These are phyloP conservation scores for Sarocladiaceae sp. DNA, from an alignment of 2,329 filamentous ascomycete genomes.

Conservation along the genomic window DNA sequence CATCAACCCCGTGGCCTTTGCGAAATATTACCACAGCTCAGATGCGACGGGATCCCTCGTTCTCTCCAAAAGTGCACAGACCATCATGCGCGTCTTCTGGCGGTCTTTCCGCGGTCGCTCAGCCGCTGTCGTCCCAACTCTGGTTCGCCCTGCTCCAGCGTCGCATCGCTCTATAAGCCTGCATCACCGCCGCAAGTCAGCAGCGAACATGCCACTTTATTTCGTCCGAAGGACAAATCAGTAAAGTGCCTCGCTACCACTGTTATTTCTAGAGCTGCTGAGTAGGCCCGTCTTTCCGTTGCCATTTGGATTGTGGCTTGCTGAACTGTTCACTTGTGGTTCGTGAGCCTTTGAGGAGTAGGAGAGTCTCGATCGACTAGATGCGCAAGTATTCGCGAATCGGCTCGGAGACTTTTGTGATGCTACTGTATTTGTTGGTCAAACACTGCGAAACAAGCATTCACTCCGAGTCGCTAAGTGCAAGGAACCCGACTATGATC, in stretches of 20 bases:
- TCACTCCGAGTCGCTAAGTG: neutral
- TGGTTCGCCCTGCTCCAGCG: neutral
- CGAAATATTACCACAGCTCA: neutral
- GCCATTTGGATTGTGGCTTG: neutral
- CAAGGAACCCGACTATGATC: conserved; percentile 6
- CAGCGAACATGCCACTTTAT: neutral
- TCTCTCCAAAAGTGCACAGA: neutral
- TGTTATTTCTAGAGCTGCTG: neutral
- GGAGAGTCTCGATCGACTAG: too few relatives aligned
- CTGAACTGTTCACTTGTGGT: neutral
- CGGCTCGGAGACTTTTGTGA: neutral
- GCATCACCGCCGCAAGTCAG: neutral
- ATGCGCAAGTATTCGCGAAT: too few relatives aligned
- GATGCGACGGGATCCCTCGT: neutral
- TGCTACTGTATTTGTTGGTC: neutral
- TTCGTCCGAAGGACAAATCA: neutral
- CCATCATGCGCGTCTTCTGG: neutral
- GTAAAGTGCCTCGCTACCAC: neutral
- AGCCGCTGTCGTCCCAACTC: neutral
- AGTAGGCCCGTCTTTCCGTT: conserved; percentile 1
- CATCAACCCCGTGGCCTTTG: too few relatives aligned
- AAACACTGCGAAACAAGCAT: too few relatives aligned
- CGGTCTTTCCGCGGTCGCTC: neutral
- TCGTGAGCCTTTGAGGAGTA: too few relatives aligned
- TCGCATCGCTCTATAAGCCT: neutral